phyloP scores from a whole-genome alignment of 2,329 filamentous ascomycete genomes.

The Diaporthe nobilis region DNA sequence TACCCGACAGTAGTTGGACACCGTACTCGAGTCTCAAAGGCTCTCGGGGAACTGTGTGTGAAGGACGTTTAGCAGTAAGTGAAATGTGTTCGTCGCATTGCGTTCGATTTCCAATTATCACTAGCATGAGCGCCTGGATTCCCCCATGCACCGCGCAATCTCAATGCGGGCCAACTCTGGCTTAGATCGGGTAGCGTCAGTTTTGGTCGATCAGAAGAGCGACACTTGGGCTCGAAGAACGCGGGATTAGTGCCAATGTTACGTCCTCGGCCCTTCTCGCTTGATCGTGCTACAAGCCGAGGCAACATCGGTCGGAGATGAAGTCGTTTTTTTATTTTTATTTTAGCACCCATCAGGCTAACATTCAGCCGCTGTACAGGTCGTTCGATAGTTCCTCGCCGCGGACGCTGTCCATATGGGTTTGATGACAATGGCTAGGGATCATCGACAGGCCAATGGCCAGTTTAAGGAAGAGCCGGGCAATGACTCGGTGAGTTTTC shows the following conservation, averaged over 20 bases:
- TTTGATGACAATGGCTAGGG: slow-evolving; percentile 60
- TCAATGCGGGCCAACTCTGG: not conserved
- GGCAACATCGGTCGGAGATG: slow-evolving; percentile 25
- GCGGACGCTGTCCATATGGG: slow-evolving; percentile 50
- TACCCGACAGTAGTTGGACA: not conserved
- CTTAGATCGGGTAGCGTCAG: slow-evolving; percentile 1
- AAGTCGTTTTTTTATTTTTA: not conserved
- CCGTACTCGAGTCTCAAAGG: not conserved
- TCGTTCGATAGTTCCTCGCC: slow-evolving; percentile 41
- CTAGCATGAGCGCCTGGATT: not conserved
- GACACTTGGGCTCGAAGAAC: slow-evolving; percentile 17
- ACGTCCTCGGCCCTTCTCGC: slow-evolving; percentile 13
- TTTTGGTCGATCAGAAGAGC: slow-evolving; percentile 16
- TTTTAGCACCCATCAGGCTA: slow-evolving; percentile 27
- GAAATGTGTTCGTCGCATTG: not conserved
- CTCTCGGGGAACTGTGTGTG: not conserved
- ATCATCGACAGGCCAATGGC: slow-evolving; percentile 57
- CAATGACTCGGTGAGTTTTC: slow-evolving; percentile 57
- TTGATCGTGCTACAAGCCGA: not conserved
- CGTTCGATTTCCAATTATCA: not conserved
- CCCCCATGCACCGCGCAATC: not conserved
- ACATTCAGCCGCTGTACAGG: slow-evolving; percentile 29
- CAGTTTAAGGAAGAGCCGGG: slow-evolving; percentile 59
- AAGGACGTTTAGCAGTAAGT: slow-evolving; percentile 15
- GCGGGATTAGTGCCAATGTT: slow-evolving; percentile 25